A percentile compares a stretch with the other conserved stretches of the same genome.
phyloP scores from a whole-genome alignment of 2,329 filamentous ascomycete species.

The Fusarium aywerte region DNA sequence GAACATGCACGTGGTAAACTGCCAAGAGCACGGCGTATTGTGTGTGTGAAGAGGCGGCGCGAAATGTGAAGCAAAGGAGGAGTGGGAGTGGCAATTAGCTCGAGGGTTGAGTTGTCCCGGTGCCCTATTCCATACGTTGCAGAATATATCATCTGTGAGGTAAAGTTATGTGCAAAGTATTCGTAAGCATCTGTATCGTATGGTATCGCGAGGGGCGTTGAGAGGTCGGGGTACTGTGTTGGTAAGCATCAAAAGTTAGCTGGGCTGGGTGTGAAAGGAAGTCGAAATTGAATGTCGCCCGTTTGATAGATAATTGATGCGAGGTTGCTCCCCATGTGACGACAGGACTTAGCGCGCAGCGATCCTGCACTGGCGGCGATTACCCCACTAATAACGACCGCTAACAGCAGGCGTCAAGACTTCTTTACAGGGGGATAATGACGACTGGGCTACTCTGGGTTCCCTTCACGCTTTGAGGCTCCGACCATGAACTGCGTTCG shows the following conservation, averaged over 20 bases:
- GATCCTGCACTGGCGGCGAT: slow-evolving; percentile 34
- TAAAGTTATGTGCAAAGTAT: background rate
- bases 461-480: slow-evolving; percentile 1
- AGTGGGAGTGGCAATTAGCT: slow-evolving; percentile 27
- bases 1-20: slow-evolving; percentile 11
- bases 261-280: slow-evolving; percentile 5
- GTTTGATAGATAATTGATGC: slow-evolving; percentile 20
- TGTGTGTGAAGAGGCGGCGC: slow-evolving; percentile 2
- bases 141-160: slow-evolving; percentile 9
- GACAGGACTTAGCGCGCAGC: slow-evolving; percentile 18
- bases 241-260: slow-evolving; percentile 16
- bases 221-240: background rate
- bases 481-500: background rate
- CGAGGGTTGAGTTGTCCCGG: slow-evolving; percentile 18
- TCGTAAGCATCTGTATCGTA: slow-evolving; percentile 11
- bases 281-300: slow-evolving; percentile 21
- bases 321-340: slow-evolving; percentile 38
- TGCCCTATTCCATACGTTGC: background rate
- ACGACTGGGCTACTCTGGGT: slow-evolving; percentile 8
- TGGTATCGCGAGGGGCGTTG: background rate
- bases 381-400: slow-evolving; percentile 33
- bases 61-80: slow-evolving; percentile 2
- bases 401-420: slow-evolving; percentile 22
- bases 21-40: slow-evolving; percentile 10
- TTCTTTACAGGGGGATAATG: slow-evolving; percentile 13